Evolutionary conservation across 805 yeast genomes (phyloP).

Genomic region (Cyberlindnera meyerae): DNA sequence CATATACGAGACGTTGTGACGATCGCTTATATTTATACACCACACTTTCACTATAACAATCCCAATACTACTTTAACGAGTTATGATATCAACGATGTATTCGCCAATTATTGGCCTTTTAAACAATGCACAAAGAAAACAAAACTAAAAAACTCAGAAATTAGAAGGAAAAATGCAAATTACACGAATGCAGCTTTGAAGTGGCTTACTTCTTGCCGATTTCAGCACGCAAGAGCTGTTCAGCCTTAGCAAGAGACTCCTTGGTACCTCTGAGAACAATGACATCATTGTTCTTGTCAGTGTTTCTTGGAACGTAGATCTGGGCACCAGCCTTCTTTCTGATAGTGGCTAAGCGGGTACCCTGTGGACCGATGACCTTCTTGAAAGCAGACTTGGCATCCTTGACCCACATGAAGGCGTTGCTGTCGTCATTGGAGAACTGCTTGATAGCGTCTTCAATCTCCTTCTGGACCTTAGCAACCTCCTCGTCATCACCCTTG

Average conservation of each 20-base stretch:
- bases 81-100: too few species aligned
- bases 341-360: conserved; percentile 57
- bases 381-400: conserved; percentile 45
- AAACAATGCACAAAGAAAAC: conserved; percentile 1
- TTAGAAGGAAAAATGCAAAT: too few species aligned
- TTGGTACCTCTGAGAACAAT: conserved; percentile 57
- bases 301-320: conserved; percentile 58
- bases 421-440: conserved; percentile 40
- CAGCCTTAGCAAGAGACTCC: conserved; percentile 48
- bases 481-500: conserved; percentile 45
- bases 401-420: conserved; percentile 61
- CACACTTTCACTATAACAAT: too few species aligned
- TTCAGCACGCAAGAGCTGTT: conserved; percentile 29
- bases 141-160: too few species aligned
- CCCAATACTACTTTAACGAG: too few species aligned
- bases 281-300: conserved; percentile 47
- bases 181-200: background rate
- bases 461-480: conserved; percentile 46
- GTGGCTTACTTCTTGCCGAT: conserved; percentile 14
- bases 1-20: conserved; percentile 56
- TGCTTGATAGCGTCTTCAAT: conserved; percentile 46
- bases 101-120: too few species aligned
- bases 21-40: background rate
- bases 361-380: conserved; percentile 72
- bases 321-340: conserved; percentile 55